Percentiles rank a stretch among this genome's conserved stretches.
phyloP scores from a whole-genome alignment of 1,284 basidiomycete species.

The Apiotrichum brassicae region DNA sequence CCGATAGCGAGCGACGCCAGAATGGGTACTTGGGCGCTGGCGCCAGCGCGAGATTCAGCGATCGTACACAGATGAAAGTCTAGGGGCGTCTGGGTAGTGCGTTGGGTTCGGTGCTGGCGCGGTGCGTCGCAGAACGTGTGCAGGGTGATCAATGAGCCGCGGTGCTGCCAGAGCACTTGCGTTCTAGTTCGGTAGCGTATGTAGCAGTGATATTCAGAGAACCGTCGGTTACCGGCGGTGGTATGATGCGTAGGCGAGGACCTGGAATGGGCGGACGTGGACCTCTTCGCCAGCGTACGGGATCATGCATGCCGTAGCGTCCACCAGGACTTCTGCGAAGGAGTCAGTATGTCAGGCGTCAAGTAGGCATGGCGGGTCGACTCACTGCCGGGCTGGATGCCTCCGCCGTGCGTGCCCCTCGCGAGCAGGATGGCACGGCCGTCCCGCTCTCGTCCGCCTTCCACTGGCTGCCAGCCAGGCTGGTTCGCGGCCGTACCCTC shows the following conservation, averaged over 20 bases:
- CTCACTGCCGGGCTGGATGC: constrained; percentile 41
- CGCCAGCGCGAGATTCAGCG: no score
- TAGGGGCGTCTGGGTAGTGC: no score
- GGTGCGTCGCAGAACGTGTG: no score
- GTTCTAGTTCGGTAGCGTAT: no score
- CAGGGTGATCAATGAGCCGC: no score
- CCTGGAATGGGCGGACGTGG: constrained; percentile 36
- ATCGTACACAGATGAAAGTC: no score
- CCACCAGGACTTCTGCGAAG: constrained; percentile 30
- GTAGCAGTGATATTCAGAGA: no score
- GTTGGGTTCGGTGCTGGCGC: no score
- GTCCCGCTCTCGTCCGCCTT: constrained; percentile 41
- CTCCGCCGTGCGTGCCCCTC: constrained; percentile 33
- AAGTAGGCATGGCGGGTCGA: not conserved
- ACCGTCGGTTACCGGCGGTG: not conserved
- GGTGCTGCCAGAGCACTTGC: no score
- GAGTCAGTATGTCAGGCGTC: constrained; percentile 4
- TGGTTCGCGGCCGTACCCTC: constrained; percentile 30
- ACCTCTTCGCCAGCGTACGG: constrained; percentile 43
- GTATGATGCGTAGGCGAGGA: constrained; percentile 25
- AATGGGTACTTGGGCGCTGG: no score
- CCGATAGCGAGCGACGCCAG: no score
- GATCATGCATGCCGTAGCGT: constrained; percentile 43
- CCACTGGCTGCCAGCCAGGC: constrained; percentile 37
- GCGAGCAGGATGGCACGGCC: constrained; percentile 35